phyloP scores from a whole-genome alignment of 305 asterid genomes.

The Solanum chacoense region DNA sequence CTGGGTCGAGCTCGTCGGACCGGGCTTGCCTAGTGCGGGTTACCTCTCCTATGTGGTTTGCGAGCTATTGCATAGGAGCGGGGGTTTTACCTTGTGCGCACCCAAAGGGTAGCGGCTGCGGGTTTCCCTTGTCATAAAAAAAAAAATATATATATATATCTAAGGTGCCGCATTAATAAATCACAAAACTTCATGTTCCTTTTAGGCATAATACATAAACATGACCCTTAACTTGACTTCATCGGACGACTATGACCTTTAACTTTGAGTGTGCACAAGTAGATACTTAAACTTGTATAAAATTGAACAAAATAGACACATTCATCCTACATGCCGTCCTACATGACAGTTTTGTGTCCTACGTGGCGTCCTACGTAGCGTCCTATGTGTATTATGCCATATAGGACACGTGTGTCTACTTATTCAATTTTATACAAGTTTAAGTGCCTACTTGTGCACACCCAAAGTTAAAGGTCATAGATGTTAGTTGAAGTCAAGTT shows the following conservation, averaged over 20 bases:
- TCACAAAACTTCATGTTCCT: not conserved
- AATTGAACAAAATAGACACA: not conserved
- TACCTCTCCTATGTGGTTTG: too few species aligned
- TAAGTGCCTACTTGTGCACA: not conserved
- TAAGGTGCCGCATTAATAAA: not conserved
- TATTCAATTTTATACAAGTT: not conserved
- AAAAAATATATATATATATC: not conserved
- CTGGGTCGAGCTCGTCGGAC: too few species aligned
- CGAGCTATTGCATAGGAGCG: too few species aligned
- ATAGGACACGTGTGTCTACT: not conserved
- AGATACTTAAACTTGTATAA: not conserved
- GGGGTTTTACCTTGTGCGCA: too few species aligned
- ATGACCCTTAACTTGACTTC: not conserved
- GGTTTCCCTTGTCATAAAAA: too few species aligned
- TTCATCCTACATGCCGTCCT: not conserved
- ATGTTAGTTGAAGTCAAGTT: not conserved
- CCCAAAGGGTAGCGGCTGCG: too few species aligned
- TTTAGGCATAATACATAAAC: not conserved
- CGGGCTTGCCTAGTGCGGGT: too few species aligned
- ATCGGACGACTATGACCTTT: not conserved
- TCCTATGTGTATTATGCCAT: not conserved
- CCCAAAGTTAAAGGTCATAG: not conserved
- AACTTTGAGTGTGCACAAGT: not conserved
- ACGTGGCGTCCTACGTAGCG: too few species aligned
- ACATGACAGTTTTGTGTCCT: not conserved